A percentile compares a stretch with the other conserved stretches of the same genome.
phyloP scores from a whole-genome alignment of 495 filamentous ascomycete species.

The Corynascus novoguineensis region DNA sequence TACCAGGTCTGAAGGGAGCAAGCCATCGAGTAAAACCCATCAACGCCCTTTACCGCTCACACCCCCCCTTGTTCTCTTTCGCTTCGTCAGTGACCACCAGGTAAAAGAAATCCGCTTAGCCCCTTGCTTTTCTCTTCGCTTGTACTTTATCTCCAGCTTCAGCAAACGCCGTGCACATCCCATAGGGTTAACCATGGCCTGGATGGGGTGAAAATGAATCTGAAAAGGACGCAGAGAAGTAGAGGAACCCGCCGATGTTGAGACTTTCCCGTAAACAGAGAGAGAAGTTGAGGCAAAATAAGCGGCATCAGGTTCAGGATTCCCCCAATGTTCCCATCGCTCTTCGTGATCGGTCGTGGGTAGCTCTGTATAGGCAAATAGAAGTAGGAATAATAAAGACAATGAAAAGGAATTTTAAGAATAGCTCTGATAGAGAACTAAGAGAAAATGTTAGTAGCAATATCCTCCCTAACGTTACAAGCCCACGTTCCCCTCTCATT shows the following conservation, averaged over 20 bases:
- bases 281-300: neutral
- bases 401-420: neutral
- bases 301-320: neutral
- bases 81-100: neutral
- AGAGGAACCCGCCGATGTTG: neutral
- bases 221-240: neutral
- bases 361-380: neutral
- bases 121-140: neutral
- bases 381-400: neutral
- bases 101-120: neutral
- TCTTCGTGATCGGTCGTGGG: neutral
- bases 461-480: neutral
- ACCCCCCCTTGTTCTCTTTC: neutral
- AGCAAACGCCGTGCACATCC: neutral
- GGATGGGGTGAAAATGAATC: too few species aligned
- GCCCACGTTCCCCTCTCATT: neutral
- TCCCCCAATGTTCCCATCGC: neutral
- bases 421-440: too few species aligned
- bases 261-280: neutral
- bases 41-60: neutral
- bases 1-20: neutral
- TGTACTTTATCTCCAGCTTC: neutral
- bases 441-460: neutral
- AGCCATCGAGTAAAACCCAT: neutral
- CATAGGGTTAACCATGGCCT: too few species aligned